Evolutionary conservation across 179 eudicot species (phyloP).

Genomic region (Beta macrorhiza): DNA sequence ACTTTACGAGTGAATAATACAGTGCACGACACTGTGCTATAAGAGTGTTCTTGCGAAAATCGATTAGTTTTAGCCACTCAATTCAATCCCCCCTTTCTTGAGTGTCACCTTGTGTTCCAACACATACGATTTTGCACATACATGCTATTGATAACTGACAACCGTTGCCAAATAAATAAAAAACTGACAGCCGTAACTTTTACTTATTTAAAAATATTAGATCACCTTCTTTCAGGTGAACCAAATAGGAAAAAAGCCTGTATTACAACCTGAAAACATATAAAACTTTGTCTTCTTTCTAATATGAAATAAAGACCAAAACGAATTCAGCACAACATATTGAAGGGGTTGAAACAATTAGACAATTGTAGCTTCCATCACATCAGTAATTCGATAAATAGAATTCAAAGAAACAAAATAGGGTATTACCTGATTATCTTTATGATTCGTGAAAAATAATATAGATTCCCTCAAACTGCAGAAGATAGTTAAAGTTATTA

Average conservation of each 20-base stretch:
- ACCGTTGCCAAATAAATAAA: background rate
- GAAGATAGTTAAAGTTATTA: constrained; percentile 12
- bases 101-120: too few species aligned
- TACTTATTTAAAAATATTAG: background rate
- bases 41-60: too few species aligned
- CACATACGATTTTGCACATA: background rate
- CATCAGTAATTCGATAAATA: background rate
- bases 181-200: too few species aligned
- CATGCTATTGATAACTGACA: background rate
- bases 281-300: too few species aligned
- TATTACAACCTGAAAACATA: background rate
- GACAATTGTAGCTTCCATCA: background rate
- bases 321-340: background rate
- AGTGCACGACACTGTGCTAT: too few species aligned
- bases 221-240: background rate
- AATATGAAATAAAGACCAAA: background rate
- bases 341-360: background rate
- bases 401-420: background rate
- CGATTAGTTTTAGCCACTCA: too few species aligned
- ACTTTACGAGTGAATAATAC: too few species aligned
- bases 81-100: too few species aligned
- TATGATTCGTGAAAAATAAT: constrained; percentile 69
- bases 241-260: background rate
- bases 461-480: constrained; percentile 94
- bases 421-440: constrained; percentile 69